Conservation (phyloP, 257 asterid species). For the Solanum ossicruentum region DNA sequence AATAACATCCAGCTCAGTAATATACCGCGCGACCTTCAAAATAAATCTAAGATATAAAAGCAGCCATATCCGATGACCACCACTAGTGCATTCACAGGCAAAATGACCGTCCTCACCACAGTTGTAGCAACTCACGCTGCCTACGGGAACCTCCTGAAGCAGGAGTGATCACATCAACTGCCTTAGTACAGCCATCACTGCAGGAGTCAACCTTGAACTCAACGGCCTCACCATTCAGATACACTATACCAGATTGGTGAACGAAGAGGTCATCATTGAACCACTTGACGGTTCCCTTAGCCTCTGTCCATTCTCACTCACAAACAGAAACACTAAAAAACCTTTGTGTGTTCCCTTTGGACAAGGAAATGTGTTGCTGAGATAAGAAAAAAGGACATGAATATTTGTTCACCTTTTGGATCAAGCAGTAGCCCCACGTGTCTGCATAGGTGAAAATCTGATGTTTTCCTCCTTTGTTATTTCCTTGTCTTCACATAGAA, state of each 20-base stretch:
- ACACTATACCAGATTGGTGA: not conserved
- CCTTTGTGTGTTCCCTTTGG: not conserved
- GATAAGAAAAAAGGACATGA: not conserved
- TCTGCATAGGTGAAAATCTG: not conserved
- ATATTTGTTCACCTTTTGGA: not conserved
- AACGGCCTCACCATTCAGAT: not conserved
- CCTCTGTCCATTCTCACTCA: not conserved
- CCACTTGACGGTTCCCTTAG: not conserved
- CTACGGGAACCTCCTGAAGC: no score
- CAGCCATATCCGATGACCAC: no score
- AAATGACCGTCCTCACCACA: no score
- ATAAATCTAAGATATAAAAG: no score
- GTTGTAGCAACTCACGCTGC: no score
- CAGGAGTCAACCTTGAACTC: no score
- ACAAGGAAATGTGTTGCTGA: not conserved
- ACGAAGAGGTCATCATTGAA: not conserved
- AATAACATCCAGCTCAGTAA: not conserved
- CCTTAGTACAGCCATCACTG: not conserved
- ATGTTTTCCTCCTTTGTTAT: not conserved
- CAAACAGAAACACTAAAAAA: not conserved
- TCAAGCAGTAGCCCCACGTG: not conserved
- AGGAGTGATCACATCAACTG: not conserved
- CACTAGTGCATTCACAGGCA: no score
- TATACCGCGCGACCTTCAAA: no score
- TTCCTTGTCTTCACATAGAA: not conserved